A percentile compares a stretch with the other conserved stretches of the same genome.
These are phyloP conservation scores for Truncatella angustata DNA, from an alignment of 2,329 filamentous ascomycete species.

Conservation along the genomic window DNA sequence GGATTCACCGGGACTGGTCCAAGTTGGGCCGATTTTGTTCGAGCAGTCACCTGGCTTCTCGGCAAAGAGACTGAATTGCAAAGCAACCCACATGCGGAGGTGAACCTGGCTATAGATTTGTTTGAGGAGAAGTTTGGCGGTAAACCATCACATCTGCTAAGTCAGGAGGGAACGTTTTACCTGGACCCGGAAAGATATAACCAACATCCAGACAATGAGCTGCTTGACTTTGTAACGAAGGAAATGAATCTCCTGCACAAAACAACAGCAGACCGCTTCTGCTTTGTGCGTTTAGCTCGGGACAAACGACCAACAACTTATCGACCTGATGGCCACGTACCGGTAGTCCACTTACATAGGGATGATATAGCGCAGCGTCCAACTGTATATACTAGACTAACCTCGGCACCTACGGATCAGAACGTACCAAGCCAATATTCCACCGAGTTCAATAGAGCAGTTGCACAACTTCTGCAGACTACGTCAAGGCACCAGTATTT, in stretches of 20 bases:
- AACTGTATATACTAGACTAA: neutral
- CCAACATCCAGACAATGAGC: neutral
- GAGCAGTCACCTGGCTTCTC: neutral
- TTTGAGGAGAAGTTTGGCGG: neutral
- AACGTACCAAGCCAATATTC: neutral
- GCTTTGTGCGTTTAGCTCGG: conserved; percentile 3
- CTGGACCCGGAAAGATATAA: neutral
- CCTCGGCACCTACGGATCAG: neutral
- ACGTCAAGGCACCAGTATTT: neutral
- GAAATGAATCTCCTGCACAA: neutral
- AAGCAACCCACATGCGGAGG: neutral
- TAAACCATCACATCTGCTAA: neutral
- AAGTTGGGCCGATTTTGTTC: conserved; percentile 2
- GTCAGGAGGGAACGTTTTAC: neutral
- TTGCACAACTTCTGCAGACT: neutral
- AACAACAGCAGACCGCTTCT: neutral
- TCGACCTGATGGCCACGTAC: too few relatives aligned
- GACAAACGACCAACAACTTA: neutral
- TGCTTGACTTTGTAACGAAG: neutral
- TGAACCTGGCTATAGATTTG: neutral
- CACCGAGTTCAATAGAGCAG: neutral
- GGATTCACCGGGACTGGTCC: neutral
- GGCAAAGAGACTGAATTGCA: neutral
- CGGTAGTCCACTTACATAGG: too few relatives aligned
- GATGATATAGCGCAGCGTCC: neutral